Conservation (phyloP, 176 grass and related monocot species). For the Eragrostis nindensis region DNA sequence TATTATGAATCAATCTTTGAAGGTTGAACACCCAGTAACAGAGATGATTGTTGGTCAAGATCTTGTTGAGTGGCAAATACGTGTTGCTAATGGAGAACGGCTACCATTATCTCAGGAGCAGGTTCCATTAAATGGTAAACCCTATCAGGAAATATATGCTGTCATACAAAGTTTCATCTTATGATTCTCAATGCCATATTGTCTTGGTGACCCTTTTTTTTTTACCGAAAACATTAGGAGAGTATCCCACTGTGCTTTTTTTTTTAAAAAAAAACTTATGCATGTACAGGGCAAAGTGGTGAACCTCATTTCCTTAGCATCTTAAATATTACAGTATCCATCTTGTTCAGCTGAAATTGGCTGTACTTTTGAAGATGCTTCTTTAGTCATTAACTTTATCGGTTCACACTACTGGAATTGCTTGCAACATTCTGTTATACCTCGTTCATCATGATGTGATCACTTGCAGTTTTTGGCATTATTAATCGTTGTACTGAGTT, state of each 20-base stretch:
- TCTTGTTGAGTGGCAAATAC: slow-evolving; percentile 99
- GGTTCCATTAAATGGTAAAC: slow-evolving; percentile 77
- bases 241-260: too few species aligned
- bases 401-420: not conserved
- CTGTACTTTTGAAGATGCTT: not conserved
- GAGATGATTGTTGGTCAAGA: slow-evolving; percentile 99
- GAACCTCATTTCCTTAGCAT: not conserved
- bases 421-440: not conserved
- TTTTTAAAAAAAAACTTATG: too few species aligned
- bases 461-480: not conserved
- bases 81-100: slow-evolving; percentile 87
- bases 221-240: too few species aligned
- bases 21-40: slow-evolving; percentile 97
- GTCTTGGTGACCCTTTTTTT: not conserved
- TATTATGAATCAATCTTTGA: slow-evolving; percentile 32
- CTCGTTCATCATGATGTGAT: not conserved
- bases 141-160: slow-evolving; percentile 25
- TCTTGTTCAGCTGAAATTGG: not conserved
- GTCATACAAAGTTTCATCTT: not conserved
- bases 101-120: slow-evolving; percentile 80
- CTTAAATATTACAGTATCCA: not conserved
- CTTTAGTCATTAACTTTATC: not conserved
- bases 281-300: too few species aligned
- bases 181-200: not conserved
- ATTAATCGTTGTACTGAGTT: not conserved